Base-by-base conservation (phyloP, 495 filamentous ascomycete species). In the Talaromyces ruber region DNA sequence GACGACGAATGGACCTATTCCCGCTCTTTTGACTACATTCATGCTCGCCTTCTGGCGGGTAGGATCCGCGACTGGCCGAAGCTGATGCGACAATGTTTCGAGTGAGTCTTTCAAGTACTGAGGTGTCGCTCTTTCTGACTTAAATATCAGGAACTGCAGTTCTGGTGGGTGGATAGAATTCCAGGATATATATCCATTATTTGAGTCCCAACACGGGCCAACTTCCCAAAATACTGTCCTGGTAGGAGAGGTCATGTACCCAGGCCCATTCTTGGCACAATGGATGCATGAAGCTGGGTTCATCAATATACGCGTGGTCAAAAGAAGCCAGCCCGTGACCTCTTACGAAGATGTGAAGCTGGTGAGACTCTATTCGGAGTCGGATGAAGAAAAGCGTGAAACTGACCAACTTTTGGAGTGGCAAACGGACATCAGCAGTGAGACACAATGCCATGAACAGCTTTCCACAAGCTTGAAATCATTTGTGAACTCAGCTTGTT, bases 231-330 rank as follows among this genome's bases (percentile, higher is more conserved):
- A 2, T 54, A 1, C 22, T 6, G 26, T 3, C 26, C 5, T 16
- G 24, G 12, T 34, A 34, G 29, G 26, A 30, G 24, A 57, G 28
- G 24, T 21, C 18, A 57, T 24, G 2, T 25, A 57, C 16, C 24
- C 24, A 57, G 75, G 70, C 2, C 4, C 63, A 25, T 25, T 43
- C 12, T 26, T 78, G n/a, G 72, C 72, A 14, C 63, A 66, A 8
- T 70, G 68, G 32, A 70, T 79, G 22, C 58, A 60, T 55, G 68
- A 81, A 25, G 80, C 76, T 11, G 85, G 86, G 6, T 88, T 86
- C 64, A 71, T 79, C 30, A 82, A 86, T 55, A 78, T 89, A 21
- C 54, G 28, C 2, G 14, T 57, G n/a, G 50, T 53, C 7, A 53
- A 28, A 53, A 53, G 22, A 53, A 28, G n/a, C 9, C 50, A 53